Evolutionary conservation across 805 yeast species (phyloP).

Genomic region (Pichia eremophila): DNA sequence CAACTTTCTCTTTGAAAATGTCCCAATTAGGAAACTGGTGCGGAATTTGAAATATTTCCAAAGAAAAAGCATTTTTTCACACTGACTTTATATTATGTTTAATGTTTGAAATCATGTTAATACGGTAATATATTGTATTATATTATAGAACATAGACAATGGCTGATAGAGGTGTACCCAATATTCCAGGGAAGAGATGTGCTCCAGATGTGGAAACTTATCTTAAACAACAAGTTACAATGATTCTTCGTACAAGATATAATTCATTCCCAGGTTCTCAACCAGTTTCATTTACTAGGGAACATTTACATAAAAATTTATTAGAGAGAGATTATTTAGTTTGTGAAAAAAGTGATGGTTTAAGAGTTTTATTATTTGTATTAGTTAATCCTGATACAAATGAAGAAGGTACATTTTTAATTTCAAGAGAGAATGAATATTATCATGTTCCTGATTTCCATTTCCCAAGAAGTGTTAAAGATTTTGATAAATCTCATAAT

Average conservation of each 20-base stretch:
- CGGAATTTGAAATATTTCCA: too few species aligned
- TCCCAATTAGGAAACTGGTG: neutral
- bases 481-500: conserved; percentile 56
- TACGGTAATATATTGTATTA: too few species aligned
- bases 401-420: conserved; percentile 82
- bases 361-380: conserved; percentile 69
- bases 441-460: conserved; percentile 75
- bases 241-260: conserved; percentile 46
- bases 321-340: conserved; percentile 75
- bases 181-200: conserved; percentile 75
- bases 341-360: conserved; percentile 93
- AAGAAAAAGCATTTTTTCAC: too few species aligned
- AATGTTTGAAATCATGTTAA: too few species aligned
- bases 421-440: conserved; percentile 84
- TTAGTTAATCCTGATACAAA: conserved; percentile 52
- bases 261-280: conserved; percentile 83
- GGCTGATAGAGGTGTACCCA: conserved; percentile 53
- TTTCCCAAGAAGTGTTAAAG: conserved; percentile 51
- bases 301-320: conserved; percentile 57
- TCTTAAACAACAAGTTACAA: conserved; percentile 58
- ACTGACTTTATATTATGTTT: too few species aligned
- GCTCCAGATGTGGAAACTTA: conserved; percentile 63
- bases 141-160: conserved; percentile 3
- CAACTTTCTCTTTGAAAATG: too few species aligned
- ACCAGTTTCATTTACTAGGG: conserved; percentile 81